Evolutionary conservation across 2,329 filamentous ascomycete species (phyloP).

Genomic region (Aspergillus texensis): DNA sequence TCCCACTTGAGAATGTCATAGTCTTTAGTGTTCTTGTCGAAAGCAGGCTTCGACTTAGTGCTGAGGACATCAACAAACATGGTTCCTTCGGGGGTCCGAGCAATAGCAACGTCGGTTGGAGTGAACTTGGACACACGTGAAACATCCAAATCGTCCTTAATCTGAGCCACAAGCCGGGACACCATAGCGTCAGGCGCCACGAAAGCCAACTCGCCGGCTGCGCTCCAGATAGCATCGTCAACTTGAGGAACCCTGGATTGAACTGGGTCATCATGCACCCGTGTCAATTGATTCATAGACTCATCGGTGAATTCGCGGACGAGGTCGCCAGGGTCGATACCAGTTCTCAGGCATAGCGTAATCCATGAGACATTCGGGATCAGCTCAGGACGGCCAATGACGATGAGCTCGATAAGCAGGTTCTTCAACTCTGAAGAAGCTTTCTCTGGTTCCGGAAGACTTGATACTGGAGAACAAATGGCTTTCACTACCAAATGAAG

Average conservation of each 20-base stretch:
- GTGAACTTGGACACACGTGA: slow-evolving; percentile 72
- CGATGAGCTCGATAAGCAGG: slow-evolving; percentile 76
- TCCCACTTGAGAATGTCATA: slow-evolving; percentile 98
- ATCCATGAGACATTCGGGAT: slow-evolving; percentile 86
- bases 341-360: slow-evolving; percentile 76
- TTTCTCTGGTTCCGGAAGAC: slow-evolving; percentile 27
- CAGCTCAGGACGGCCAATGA: slow-evolving; percentile 76
- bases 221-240: slow-evolving; percentile 74
- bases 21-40: slow-evolving; percentile 90
- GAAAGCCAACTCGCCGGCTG: slow-evolving; percentile 89
- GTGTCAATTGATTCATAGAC: slow-evolving; percentile 69
- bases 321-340: slow-evolving; percentile 79
- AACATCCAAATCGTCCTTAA: slow-evolving; percentile 72
- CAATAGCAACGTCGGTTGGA: slow-evolving; percentile 88
- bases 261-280: slow-evolving; percentile 51
- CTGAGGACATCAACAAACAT: slow-evolving; percentile 88
- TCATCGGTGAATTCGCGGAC: slow-evolving; percentile 64
- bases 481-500: slow-evolving; percentile 61
- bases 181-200: slow-evolving; percentile 84
- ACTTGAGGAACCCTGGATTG: slow-evolving; percentile 38
- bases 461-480: slow-evolving; percentile 39
- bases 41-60: slow-evolving; percentile 71
- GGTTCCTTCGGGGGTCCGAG: slow-evolving; percentile 84
- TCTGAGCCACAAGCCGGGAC: slow-evolving; percentile 71
- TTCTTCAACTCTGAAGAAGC: slow-evolving; percentile 59